Conservation (phyloP, 169 alveolate species). For the Plasmodium vinckei region DNA sequence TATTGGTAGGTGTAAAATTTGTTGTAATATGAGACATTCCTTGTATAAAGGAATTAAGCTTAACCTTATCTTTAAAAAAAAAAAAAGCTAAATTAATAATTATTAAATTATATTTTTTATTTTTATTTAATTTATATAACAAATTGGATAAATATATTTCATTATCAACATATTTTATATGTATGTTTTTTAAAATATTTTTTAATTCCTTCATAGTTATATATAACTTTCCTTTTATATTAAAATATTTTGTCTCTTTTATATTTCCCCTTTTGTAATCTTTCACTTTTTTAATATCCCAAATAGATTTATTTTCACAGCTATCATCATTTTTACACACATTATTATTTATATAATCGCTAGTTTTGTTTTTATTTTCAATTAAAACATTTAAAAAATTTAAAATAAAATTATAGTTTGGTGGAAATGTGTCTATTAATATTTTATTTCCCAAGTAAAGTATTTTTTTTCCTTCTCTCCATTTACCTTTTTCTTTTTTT, state of each 20-base stretch:
- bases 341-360: neutral
- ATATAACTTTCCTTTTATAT: neutral
- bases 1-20: neutral
- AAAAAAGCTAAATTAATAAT: slow-evolving; percentile 32
- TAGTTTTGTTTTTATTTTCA: neutral
- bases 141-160: slow-evolving; percentile 5
- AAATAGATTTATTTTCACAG: neutral
- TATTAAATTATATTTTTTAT: slow-evolving; percentile 26
- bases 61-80: slow-evolving; percentile 36
- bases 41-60: slow-evolving; percentile 21
- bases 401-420: slow-evolving; percentile 25
- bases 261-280: slow-evolving; percentile 12
- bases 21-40: neutral
- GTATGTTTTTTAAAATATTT: slow-evolving; percentile 3
- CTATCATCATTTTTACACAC: too few species aligned
- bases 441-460: slow-evolving; percentile 34
- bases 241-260: neutral
- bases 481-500: neutral
- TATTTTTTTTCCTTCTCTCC: neutral
- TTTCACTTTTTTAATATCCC: slow-evolving; percentile 37
- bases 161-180: slow-evolving; percentile 40
- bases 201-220: slow-evolving; percentile 11
- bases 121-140: slow-evolving; percentile 27
- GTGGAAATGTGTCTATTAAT: slow-evolving; percentile 38
- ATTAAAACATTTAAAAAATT: neutral